A percentile compares a stretch with the other conserved stretches of the same genome.
These are phyloP conservation scores for Oryza glumipatula DNA, from an alignment of 176 grass and related monocot species.

Conservation along the genomic window DNA sequence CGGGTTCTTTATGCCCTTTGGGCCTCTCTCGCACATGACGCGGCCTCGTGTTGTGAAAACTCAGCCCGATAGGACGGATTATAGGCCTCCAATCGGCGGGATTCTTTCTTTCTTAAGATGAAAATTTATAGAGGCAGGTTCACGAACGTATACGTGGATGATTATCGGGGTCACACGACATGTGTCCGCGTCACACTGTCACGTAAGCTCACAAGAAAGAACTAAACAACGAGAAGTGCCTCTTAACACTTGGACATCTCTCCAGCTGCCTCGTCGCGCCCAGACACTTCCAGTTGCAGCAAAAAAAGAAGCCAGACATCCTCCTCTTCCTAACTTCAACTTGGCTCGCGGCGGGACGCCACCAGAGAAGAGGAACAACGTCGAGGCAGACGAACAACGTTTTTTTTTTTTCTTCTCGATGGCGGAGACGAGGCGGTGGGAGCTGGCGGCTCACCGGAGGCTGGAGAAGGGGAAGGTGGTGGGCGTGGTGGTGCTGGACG, in stretches of 20 bases:
- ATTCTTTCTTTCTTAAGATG: neutral
- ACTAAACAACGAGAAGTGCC: neutral
- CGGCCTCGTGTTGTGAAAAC: neutral
- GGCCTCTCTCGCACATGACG: neutral
- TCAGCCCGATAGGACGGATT: neutral
- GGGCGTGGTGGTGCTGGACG: conserved; percentile 73
- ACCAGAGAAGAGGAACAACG: neutral
- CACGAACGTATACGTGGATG: neutral
- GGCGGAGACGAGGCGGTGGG: conserved; percentile 55
- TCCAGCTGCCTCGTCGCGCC: conserved; percentile 11
- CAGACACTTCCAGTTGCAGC: conserved; percentile 25
- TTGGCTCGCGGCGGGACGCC: neutral
- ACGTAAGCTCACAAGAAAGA: conserved; percentile 24
- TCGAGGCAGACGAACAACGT: neutral
- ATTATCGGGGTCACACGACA: neutral
- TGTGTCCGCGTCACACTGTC: neutral
- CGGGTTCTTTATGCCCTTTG: neutral
- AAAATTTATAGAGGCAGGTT: too few species aligned
- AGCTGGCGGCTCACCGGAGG: conserved; percentile 48
- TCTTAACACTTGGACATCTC: conserved; percentile 3
- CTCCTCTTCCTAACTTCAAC: neutral
- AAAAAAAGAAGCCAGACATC: neutral
- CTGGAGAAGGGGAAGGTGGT: conserved; percentile 64
- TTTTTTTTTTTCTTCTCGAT: neutral
- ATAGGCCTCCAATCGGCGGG: neutral